Base-by-base conservation (phyloP, 345 rosid genomes). In the Aurinia saxatilis region DNA sequence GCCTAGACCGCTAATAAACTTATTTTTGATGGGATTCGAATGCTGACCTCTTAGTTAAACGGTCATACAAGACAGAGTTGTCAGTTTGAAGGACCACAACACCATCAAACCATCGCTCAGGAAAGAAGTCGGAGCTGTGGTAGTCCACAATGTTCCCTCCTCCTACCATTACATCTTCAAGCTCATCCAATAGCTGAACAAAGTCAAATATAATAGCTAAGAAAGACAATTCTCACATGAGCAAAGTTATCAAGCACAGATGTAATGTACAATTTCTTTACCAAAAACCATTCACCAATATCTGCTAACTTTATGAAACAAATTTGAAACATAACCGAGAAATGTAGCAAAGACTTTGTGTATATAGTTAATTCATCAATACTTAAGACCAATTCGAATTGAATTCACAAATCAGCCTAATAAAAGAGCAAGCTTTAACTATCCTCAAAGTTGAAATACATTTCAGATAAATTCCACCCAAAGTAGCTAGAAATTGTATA, bases 81-180 rank as follows among this genome's bases (percentile, higher is more conserved):
- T 92, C 96, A 0, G 96, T 84, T 60, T 85, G 97, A 68, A 87
- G 95, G 65, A 92, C 99, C 0, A 82, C 83, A 7, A 90, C 90
- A 2, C 71, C 77, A 75, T 93, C 96, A 65, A 90, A 93, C 97
- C 96, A 93, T 56, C 91, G 57, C 63, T 87, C 72, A 0, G 99
- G 97, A 51, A 93, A 93, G 78, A 90, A 93, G 63, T 93, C 90
- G 8, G 96, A 87, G 30, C 99, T 91, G 40, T 90, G 97, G 69
- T 93, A 90, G 57, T 90, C 99, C 57, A 87, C 90, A 7, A 90
- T 81, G 73, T 64, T 84, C 6, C 99, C 99, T 6, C 97, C 96
- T 80, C 69, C 79, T 37, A 71, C 83, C 96, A 93, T 93, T 11
- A 70, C 18, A 65, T 85, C 95, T 72, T 92, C 99, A 15, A 92